phyloP scores from a whole-genome alignment of 176 grass and related monocot species.

The Ensete glaucum region DNA sequence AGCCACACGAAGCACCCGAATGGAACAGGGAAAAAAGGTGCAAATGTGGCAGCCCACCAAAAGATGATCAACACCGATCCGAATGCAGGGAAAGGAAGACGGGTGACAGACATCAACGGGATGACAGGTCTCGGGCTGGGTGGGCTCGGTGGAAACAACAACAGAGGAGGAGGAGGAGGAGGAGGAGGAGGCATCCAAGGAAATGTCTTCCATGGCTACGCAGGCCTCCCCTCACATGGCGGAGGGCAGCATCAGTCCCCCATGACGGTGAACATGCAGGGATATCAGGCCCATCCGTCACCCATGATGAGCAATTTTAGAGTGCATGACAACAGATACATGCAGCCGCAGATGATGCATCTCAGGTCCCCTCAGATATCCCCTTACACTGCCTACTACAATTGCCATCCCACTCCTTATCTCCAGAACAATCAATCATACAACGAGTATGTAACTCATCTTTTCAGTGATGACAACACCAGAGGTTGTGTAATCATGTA shows the following conservation, averaged over 20 bases:
- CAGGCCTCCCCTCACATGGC: conserved; percentile 26
- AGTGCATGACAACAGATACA: neutral
- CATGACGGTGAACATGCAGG: conserved; percentile 15
- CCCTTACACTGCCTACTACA: conserved; percentile 55
- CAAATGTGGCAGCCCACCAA: conserved; percentile 14
- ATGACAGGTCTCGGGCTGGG: neutral
- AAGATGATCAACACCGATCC: neutral
- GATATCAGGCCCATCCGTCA: conserved; percentile 2
- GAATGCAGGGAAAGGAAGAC: neutral
- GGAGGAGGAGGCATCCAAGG: neutral
- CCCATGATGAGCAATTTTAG: conserved; percentile 5
- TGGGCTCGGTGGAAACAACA: conserved; percentile 4
- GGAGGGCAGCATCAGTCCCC: conserved; percentile 15
- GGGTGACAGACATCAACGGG: conserved; percentile 4
- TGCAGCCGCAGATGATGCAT: conserved; percentile 61
- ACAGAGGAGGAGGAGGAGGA: neutral
- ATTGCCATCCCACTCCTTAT: conserved; percentile 1
- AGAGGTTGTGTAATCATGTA: conserved; percentile 12
- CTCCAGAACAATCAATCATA: neutral
- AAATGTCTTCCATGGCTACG: neutral
- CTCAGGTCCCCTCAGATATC: conserved; percentile 73
- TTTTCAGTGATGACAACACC: conserved; percentile 22
- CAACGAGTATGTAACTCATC: conserved; percentile 22
- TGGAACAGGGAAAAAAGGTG: conserved; percentile 20
- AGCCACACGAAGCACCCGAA: conserved; percentile 54